A percentile compares a stretch with the other conserved stretches of the same genome.
phyloP scores from a whole-genome alignment of 2,329 filamentous ascomycete genomes.

The Magnaporthales sp. region DNA sequence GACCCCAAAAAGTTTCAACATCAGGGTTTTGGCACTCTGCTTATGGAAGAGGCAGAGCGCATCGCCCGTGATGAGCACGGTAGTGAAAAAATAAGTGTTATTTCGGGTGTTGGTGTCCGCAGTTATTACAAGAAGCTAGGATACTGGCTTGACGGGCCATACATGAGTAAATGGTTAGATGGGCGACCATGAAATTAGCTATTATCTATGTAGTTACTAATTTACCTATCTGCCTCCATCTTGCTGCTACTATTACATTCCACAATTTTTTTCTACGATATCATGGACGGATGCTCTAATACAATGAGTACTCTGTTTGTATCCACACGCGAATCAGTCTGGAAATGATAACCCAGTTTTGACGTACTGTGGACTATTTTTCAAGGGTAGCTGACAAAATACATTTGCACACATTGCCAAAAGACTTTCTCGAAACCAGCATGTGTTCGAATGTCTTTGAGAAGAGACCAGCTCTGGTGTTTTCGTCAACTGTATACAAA shows the following conservation, averaged over 20 bases:
- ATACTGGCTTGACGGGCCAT: constrained; percentile 88
- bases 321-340: no score
- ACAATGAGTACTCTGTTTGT: no score
- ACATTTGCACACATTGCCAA: no score
- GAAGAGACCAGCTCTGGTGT: no score
- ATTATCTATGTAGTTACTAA: not conserved
- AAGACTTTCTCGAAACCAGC: no score
- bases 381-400: no score
- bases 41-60: constrained; percentile 97
- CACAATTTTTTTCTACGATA: no score
- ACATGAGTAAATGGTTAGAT: constrained; percentile 62
- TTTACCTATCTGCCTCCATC: not conserved
- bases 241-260: not conserved
- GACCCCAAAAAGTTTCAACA: constrained; percentile 98
- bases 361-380: no score
- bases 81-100: constrained; percentile 90
- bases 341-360: no score
- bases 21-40: constrained; percentile 87
- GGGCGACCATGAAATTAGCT: constrained; percentile 25
- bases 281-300: no score
- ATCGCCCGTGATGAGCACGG: constrained; percentile 93
- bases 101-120: constrained; percentile 92
- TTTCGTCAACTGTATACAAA: no score
- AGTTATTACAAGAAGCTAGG: constrained; percentile 92
- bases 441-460: no score